Base-by-base conservation (phyloP, 2,329 filamentous ascomycete species). In the Colletotrichum plurivorum region DNA sequence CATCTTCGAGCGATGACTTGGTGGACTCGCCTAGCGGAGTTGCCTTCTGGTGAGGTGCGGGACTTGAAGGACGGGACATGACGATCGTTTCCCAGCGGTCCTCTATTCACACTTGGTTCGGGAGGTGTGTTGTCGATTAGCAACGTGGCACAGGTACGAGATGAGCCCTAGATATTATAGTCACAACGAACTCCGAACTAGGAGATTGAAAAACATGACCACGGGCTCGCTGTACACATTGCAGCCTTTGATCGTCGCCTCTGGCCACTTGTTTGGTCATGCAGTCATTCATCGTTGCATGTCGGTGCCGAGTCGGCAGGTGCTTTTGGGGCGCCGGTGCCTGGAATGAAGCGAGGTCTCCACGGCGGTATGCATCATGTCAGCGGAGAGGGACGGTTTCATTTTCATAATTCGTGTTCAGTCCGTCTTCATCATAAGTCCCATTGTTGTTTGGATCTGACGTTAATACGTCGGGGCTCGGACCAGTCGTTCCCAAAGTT, bases 251-350 rank as follows among this genome's bases (percentile, higher is more conserved):
- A 56, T 10, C 41, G 22, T 49, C 52, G 51, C 51, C 27, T 36
- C 27, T 25, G 43, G 55, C 43, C 20, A 45, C 31, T 61, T 52
- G 43, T 45, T 56, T 39, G 45, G 51, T 18, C 45, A 51, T 15
- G 36, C 43, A 36, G 56, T 43, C 41, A 43, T 53, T 69, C 55
- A 43, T 18, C 31, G 25, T 12, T 60, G 66, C 55, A 61, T 46
- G 3, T 61, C 67, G 67, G 67, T 67, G 55, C 67, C 67, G 67
- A 45, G 16, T 69, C 67, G 67, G 67, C 67, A 27, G 20, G 12
- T 6, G 52, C n/a, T 20, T 13, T 18, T n/a, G 39, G 49, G 16
- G 3, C 4, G 16, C 16, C 31, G 39, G 25, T 18, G 20, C 18
- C 25, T 48, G 22, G 22, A 25, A 25, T 25, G 22, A 25, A 20